These are phyloP conservation scores for Panus rudis DNA, from an alignment of 768 basidiomycete genomes.

Conservation along the genomic window DNA sequence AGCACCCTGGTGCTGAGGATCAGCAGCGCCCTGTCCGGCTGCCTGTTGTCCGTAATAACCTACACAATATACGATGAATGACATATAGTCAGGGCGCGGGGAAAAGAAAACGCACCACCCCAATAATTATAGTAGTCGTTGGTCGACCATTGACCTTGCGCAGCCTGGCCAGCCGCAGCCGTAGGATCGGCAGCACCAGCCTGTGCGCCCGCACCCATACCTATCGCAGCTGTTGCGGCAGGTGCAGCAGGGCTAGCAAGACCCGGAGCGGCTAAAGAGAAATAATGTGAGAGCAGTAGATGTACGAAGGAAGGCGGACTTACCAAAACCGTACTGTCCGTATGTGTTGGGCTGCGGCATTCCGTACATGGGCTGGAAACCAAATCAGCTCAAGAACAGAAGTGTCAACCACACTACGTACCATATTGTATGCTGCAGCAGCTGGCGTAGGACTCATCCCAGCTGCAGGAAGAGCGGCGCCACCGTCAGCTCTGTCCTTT, in stretches of 20 bases:
- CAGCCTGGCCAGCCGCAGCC: conserved; percentile 44
- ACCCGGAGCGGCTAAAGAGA: conserved; percentile 27
- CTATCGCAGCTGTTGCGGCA: conserved; percentile 48
- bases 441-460: conserved; percentile 56
- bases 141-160: conserved; percentile 73
- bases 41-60: conserved; percentile 80
- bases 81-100: too few species aligned
- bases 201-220: conserved; percentile 45
- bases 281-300: not conserved
- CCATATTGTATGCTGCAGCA: conserved; percentile 69
- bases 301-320: conserved; percentile 31
- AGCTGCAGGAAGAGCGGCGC: conserved; percentile 38
- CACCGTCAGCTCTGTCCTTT: conserved; percentile 83
- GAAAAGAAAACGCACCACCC: conserved; percentile 63
- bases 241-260: conserved; percentile 53
- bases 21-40: conserved; percentile 50
- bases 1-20: conserved; percentile 28
- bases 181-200: conserved; percentile 45
- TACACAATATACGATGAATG: conserved; percentile 24
- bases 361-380: conserved; percentile 74
- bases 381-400: conserved; percentile 2
- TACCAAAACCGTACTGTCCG: conserved; percentile 73
- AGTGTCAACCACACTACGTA: conserved; percentile 41
- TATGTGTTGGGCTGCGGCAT: conserved; percentile 81
- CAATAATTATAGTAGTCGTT: conserved; percentile 81